Conservation (phyloP, 768 basidiomycete species). For the Obba rivulosa region DNA sequence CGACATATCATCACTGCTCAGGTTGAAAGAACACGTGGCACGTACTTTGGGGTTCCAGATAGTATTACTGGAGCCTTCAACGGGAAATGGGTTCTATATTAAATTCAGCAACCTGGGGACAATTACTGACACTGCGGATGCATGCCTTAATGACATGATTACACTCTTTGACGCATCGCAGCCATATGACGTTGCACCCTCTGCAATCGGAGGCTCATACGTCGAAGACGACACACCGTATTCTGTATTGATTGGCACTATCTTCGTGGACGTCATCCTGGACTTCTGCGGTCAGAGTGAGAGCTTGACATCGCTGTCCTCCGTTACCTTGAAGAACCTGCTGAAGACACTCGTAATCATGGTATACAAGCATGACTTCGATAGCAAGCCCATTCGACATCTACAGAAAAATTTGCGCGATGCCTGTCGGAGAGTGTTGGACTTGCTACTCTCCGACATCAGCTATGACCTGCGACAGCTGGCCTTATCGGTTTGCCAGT, state of each 20-base stretch:
- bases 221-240: conserved; percentile 37
- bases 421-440: conserved; percentile 47
- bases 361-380: conserved; percentile 73
- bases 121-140: conserved; percentile 38
- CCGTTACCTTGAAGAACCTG: conserved; percentile 51
- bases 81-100: conserved; percentile 46
- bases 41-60: conserved; percentile 53
- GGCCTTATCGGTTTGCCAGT: conserved; percentile 53
- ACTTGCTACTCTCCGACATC: conserved; percentile 44
- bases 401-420: conserved; percentile 48
- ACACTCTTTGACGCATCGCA: conserved; percentile 56
- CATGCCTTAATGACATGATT: conserved; percentile 56
- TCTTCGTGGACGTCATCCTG: conserved; percentile 58
- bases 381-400: conserved; percentile 44
- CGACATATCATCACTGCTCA: conserved; percentile 47
- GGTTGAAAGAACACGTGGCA: conserved; percentile 47
- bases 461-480: conserved; percentile 68
- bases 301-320: conserved; percentile 44
- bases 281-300: conserved; percentile 42
- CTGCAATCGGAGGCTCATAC: conserved; percentile 35
- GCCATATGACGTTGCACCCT: conserved; percentile 40
- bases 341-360: conserved; percentile 61
- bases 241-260: conserved; percentile 51
- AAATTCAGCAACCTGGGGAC: conserved; percentile 43
- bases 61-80: conserved; percentile 37